Evolutionary conservation across 164 flowering plant genomes (phyloP).

Genomic region (Pachysandra terminalis): DNA sequence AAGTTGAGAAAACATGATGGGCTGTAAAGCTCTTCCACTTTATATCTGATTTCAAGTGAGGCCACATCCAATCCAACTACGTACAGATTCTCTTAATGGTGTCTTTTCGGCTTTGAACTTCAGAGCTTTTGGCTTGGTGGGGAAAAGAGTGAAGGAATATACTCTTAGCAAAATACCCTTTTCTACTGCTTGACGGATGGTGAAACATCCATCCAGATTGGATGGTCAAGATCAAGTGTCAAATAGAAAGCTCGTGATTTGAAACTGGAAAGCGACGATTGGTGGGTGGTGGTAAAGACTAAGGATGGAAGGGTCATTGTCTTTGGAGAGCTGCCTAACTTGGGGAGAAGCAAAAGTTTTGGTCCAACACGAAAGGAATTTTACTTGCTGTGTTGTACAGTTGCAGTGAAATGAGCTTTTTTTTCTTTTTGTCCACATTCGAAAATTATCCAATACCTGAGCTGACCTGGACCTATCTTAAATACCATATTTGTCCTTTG

Average conservation of each 20-base stretch:
- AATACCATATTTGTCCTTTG: background rate
- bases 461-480: background rate
- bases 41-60: no score
- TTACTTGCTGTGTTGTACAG: no score
- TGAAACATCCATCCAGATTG: background rate
- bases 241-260: background rate
- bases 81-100: background rate
- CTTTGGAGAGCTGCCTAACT: slow-evolving; percentile 16
- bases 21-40: background rate
- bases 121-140: background rate
- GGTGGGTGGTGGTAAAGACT: background rate
- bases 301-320: slow-evolving; percentile 7
- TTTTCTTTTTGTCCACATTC: background rate
- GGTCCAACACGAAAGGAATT: slow-evolving; percentile 8
- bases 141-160: background rate
- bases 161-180: no score
- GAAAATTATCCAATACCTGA: background rate
- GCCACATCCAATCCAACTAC: background rate
- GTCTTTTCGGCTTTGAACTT: slow-evolving; percentile 11
- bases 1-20: background rate
- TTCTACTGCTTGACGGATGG: no score
- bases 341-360: slow-evolving; percentile 4
- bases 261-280: background rate
- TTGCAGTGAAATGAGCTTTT: background rate
- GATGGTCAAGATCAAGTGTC: no score